phyloP scores from a whole-genome alignment of 495 filamentous ascomycete species.

The Aspergillus avenaceus region DNA sequence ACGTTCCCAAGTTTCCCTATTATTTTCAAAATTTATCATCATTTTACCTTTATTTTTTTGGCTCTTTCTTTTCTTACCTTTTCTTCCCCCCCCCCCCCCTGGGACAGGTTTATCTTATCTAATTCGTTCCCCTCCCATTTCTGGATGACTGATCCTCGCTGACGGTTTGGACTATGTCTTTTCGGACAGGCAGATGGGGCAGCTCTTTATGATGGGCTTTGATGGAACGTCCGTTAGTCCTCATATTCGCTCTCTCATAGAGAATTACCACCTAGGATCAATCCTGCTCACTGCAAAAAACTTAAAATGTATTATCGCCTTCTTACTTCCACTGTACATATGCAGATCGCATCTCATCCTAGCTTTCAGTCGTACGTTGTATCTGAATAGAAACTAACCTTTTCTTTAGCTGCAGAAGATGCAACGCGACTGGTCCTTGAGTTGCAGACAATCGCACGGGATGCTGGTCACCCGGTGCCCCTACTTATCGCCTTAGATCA shows the following conservation, averaged over 20 bases:
- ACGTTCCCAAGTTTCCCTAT: too few species aligned
- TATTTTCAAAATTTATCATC: too few species aligned
- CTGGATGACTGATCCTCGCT: constrained; percentile 15
- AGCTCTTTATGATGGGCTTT: constrained; percentile 95
- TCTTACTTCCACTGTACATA: constrained; percentile 6
- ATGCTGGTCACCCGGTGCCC: constrained; percentile 81
- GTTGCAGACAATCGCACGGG: constrained; percentile 79
- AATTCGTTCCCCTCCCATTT: constrained; percentile 18
- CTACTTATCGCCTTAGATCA: constrained; percentile 83
- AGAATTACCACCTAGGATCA: constrained; percentile 79
- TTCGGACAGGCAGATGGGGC: constrained; percentile 60
- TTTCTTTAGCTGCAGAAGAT: constrained; percentile 66
- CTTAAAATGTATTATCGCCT: constrained; percentile 64
- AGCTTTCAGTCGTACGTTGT: neutral
- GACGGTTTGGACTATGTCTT: constrained; percentile 38
- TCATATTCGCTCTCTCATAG: constrained; percentile 79
- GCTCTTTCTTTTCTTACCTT: constrained; percentile 3
- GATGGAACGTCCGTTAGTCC: constrained; percentile 84
- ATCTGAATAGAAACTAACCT: constrained; percentile 19
- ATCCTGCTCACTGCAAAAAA: constrained; percentile 87
- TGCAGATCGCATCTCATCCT: neutral
- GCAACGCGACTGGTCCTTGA: constrained; percentile 78
- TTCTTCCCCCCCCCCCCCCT: too few species aligned
- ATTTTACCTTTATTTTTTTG: constrained; percentile 11
- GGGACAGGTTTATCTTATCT: too few species aligned